Base-by-base conservation (phyloP, 352 stramenopile genomes). In the Pythium aquatile region DNA sequence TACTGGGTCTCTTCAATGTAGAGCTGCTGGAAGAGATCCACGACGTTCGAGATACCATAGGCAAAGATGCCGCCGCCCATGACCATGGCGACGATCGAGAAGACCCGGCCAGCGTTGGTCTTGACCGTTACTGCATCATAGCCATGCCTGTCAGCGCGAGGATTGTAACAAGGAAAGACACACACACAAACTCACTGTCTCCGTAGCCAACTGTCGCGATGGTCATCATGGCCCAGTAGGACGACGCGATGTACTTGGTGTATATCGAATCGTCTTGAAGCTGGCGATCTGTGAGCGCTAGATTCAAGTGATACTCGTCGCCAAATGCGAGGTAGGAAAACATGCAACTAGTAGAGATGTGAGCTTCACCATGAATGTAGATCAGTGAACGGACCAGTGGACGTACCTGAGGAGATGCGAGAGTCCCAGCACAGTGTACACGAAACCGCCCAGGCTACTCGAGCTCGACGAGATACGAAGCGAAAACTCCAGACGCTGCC, bases 151-250 rank as follows among this genome's bases (percentile, higher is more conserved):
- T n/a, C 32, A 47, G 17, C 17, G 7, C 6, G 26, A 40, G n/a
- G 6, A 44, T 54, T 16, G 32, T 16, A 6, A 4, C 16, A 51
- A 52, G 14, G 39, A 8, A 64, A n/a, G 20, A 32, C 32, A 2
- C 8, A 54, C 8, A 24, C 20, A 24, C 20, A 24, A 44, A 79
- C 76, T 60, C 81, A 91, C 83, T 74, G 54, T 93, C 84, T 17
- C 84, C 84, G 55, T 91, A 93, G 59, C 84, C 84, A 29, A 91
- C 83, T 0, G 84, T 91, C 10, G 84, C 87, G 73, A 94, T 88
- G 0, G 85, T 94, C 85, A 91, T 94, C 73, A 94, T 92, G 26
- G 85, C 82, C 85, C 83, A 91, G 72, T 94, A 94, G n/a, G 88
- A 90, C 2, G 85, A 72, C 9, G 85, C 83, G 20, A 94, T 81